phyloP scores from a whole-genome alignment of 768 basidiomycete genomes.

The Antrodiella citrinella region DNA sequence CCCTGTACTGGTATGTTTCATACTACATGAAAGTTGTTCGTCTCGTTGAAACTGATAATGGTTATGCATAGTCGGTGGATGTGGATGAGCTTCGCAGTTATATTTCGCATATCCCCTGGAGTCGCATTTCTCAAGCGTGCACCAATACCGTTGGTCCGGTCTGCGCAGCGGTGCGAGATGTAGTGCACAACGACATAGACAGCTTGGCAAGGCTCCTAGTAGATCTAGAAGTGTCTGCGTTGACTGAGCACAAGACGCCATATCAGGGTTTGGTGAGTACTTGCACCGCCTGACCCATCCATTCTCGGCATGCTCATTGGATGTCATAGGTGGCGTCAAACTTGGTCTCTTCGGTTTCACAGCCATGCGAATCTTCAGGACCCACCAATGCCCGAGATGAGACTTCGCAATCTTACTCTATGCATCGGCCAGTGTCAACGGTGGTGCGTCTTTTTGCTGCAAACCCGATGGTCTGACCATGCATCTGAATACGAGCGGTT shows the following conservation, averaged over 20 bases:
- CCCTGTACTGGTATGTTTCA: conserved; percentile 7
- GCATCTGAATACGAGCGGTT: neutral
- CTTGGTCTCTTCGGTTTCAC: neutral
- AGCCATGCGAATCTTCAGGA: no score
- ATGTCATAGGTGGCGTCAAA: neutral
- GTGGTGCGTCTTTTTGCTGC: no score
- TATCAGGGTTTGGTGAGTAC: neutral
- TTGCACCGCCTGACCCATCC: neutral
- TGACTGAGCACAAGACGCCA: neutral
- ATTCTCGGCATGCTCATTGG: neutral
- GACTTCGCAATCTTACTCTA: no score
- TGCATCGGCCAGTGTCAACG: no score
- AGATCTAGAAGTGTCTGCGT: conserved; percentile 25
- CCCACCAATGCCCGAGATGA: neutral
- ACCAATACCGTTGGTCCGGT: conserved; percentile 15
- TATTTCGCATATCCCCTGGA: conserved; percentile 18
- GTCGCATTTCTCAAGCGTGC: conserved; percentile 14
- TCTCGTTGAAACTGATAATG: neutral
- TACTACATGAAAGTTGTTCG: neutral
- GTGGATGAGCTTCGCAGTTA: conserved; percentile 15
- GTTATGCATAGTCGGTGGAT: conserved; percentile 14
- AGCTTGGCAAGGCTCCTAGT: conserved; percentile 34
- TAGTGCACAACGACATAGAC: conserved; percentile 32
- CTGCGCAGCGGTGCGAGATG: conserved; percentile 27
- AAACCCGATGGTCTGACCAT: no score